Evolutionary conservation across 2,329 filamentous ascomycete species (phyloP).

Genomic region (Clathrospora elynae): DNA sequence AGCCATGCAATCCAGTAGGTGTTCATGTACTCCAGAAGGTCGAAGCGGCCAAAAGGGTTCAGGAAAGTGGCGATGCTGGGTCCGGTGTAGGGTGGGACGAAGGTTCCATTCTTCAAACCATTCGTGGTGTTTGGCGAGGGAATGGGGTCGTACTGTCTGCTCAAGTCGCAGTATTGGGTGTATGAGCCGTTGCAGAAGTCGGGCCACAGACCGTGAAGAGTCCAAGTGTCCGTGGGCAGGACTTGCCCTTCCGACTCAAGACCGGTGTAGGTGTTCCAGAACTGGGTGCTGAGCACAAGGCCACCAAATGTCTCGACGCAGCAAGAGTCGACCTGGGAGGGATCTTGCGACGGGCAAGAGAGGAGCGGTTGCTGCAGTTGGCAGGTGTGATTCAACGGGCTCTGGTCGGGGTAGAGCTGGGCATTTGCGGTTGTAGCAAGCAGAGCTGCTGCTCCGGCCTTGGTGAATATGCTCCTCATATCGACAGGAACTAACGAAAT

Average conservation of each 20-base stretch:
- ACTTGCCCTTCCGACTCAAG: slow-evolving; percentile 63
- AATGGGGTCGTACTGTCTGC: slow-evolving; percentile 66
- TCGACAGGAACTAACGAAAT: slow-evolving; percentile 7
- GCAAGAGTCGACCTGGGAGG: slow-evolving; percentile 61
- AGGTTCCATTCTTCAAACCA: slow-evolving; percentile 57
- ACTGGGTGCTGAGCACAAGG: slow-evolving; percentile 65
- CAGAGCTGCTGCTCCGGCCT: slow-evolving; percentile 25
- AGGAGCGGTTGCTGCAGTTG: slow-evolving; percentile 48
- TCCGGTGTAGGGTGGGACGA: slow-evolving; percentile 63
- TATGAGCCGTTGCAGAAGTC: slow-evolving; percentile 61
- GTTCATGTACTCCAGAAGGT: slow-evolving; percentile 69
- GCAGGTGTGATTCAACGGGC: slow-evolving; percentile 63
- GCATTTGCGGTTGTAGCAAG: slow-evolving; percentile 36
- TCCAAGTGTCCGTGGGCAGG: slow-evolving; percentile 63
- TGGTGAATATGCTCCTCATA: slow-evolving; percentile 29
- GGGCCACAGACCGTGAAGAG: slow-evolving; percentile 58
- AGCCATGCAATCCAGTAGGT: slow-evolving; percentile 66
- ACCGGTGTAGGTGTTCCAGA: slow-evolving; percentile 69
- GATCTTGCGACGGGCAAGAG: slow-evolving; percentile 41
- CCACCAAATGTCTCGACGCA: slow-evolving; percentile 70
- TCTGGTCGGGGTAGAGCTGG: slow-evolving; percentile 54
- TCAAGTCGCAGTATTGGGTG: slow-evolving; percentile 70
- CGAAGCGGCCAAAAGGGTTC: slow-evolving; percentile 61
- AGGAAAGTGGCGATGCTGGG: slow-evolving; percentile 64
- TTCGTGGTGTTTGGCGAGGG: slow-evolving; percentile 68